Evolutionary conservation across 345 rosid species (phyloP).

Genomic region (Populus davidiana): DNA sequence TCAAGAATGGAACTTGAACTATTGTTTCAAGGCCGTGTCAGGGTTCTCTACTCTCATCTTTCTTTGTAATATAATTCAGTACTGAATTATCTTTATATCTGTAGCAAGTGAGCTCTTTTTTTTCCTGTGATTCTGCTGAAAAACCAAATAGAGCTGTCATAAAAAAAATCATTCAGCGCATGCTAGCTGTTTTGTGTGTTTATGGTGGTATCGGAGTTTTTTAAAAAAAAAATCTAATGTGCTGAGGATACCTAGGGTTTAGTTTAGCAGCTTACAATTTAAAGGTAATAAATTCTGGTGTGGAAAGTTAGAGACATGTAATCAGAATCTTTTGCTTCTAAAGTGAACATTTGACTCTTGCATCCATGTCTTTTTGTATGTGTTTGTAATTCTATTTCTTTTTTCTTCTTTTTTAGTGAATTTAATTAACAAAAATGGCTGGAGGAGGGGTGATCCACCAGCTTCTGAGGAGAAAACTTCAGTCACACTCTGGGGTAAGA

Average conservation of each 20-base stretch:
- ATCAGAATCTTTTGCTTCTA: background rate
- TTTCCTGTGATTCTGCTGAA: background rate
- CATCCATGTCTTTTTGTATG: background rate
- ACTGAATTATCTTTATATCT: background rate
- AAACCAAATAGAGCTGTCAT: background rate
- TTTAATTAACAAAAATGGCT: slow-evolving; percentile 57
- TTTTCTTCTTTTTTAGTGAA: slow-evolving; percentile 19
- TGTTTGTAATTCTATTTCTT: background rate
- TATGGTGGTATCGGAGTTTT: background rate
- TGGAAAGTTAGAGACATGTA: background rate
- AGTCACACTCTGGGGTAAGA: slow-evolving; percentile 61
- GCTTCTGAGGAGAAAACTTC: slow-evolving; percentile 80
- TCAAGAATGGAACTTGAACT: background rate
- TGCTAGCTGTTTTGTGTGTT: background rate
- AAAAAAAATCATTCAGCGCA: too few relatives aligned
- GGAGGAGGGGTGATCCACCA: slow-evolving; percentile 84
- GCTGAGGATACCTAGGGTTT: background rate
- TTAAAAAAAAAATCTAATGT: background rate
- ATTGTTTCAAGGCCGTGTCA: background rate
- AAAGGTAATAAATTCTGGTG: too few relatives aligned
- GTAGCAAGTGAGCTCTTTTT: background rate
- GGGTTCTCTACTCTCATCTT: background rate
- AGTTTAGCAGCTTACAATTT: background rate
- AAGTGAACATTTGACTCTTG: slow-evolving; percentile 2
- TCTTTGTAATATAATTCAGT: background rate